A percentile compares a stretch with the other conserved stretches of the same genome.
phyloP scores from a whole-genome alignment of 1,284 basidiomycete genomes.

The Xanthoconium separans region DNA sequence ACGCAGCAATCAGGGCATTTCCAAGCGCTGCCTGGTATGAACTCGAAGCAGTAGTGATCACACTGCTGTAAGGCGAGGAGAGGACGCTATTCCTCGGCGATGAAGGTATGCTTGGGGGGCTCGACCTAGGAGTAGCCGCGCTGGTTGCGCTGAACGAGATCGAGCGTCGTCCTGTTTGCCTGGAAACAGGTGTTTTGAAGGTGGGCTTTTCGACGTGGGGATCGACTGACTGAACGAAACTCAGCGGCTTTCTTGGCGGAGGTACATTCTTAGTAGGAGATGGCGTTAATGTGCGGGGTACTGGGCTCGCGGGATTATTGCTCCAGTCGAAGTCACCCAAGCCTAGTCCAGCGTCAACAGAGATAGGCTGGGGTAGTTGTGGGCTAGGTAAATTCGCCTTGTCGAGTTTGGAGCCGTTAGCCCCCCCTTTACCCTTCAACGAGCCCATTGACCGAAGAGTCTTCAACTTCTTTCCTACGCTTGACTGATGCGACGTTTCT shows the following conservation, averaged over 20 bases:
- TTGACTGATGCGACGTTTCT: slow-evolving; percentile 37
- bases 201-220: slow-evolving; percentile 19
- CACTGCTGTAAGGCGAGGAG: slow-evolving; percentile 36
- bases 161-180: slow-evolving; percentile 54
- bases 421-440: slow-evolving; percentile 50
- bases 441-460: slow-evolving; percentile 78
- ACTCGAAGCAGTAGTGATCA: slow-evolving; percentile 36
- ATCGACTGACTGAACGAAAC: slow-evolving; percentile 20
- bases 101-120: slow-evolving; percentile 44
- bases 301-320: slow-evolving; percentile 29
- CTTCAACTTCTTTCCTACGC: slow-evolving; percentile 58
- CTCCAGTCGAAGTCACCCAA: slow-evolving; percentile 57
- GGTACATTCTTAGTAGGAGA: slow-evolving; percentile 15
- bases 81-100: slow-evolving; percentile 49
- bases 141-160: slow-evolving; percentile 54
- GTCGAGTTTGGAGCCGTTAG: slow-evolving; percentile 30
- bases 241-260: slow-evolving; percentile 21
- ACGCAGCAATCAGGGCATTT: slow-evolving; percentile 88
- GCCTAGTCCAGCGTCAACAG: slow-evolving; percentile 58
- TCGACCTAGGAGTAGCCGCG: slow-evolving; percentile 37
- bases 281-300: slow-evolving; percentile 24
- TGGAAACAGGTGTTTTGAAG: slow-evolving; percentile 23
- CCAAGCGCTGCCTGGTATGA: slow-evolving; percentile 70
- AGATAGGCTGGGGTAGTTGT: slow-evolving; percentile 49
- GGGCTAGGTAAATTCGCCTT: slow-evolving; percentile 44